Percentiles rank a stretch among this genome's conserved stretches.
These are phyloP conservation scores for Exophiala mesophila DNA, from an alignment of 2,329 filamentous ascomycete genomes.

Conservation along the genomic window DNA sequence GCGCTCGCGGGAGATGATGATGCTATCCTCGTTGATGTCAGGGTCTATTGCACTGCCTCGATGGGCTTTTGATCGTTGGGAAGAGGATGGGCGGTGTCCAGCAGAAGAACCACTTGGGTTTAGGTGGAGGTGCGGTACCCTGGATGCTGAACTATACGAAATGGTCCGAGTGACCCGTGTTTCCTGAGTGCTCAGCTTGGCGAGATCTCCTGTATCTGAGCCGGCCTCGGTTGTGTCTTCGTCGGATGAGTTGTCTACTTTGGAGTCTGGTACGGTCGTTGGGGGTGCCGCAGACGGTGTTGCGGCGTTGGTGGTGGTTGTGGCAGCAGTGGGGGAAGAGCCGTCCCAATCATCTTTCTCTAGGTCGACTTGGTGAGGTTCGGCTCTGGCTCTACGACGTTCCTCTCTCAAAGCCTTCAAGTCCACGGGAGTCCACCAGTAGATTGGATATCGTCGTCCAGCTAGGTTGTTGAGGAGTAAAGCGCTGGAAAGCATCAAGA, in stretches of 20 bases:
- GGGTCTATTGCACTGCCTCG: not conserved
- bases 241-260: slow-evolving; percentile 4
- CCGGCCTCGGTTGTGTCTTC: slow-evolving; percentile 11
- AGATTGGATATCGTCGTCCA: slow-evolving; percentile 56
- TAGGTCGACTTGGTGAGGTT: not conserved
- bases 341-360: slow-evolving; percentile 10
- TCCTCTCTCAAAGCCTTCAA: slow-evolving; percentile 15
- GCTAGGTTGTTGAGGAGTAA: slow-evolving; percentile 66
- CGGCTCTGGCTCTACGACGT: slow-evolving; percentile 4
- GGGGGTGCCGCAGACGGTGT: too few relatives aligned
- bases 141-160: slow-evolving; percentile 6
- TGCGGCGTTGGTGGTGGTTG: too few relatives aligned
- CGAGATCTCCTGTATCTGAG: slow-evolving; percentile 1
- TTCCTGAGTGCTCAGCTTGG: not conserved
- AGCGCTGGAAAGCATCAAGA: slow-evolving; percentile 59
- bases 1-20: slow-evolving; percentile 14
- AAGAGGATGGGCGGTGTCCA: not conserved
- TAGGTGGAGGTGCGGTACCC: slow-evolving; percentile 3
- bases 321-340: not conserved
- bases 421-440: slow-evolving; percentile 49
- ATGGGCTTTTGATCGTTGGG: not conserved
- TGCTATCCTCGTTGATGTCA: slow-evolving; percentile 8
- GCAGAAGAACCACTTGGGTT: too few relatives aligned
- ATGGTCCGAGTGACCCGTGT: not conserved
- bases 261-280: too few relatives aligned